Base-by-base conservation (phyloP, 164 flowering plant genomes). In the Stephania yunnanensis region DNA sequence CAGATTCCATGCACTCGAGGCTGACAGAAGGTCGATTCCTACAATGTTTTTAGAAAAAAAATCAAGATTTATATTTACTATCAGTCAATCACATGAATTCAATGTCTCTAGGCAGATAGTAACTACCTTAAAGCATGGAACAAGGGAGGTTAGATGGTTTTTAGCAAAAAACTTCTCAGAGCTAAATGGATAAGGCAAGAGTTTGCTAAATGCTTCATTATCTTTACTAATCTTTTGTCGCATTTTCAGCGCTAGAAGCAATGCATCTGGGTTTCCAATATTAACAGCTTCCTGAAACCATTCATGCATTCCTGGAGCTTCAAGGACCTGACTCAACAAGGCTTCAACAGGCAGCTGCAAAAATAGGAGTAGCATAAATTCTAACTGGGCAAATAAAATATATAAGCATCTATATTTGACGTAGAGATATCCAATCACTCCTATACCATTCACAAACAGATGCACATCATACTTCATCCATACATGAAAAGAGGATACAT, bases 11-110 rank as follows among this genome's bases (percentile, higher is more conserved):
- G 99, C 77, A 92, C 82, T 74, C 97, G 89, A 63, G 99, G 99
- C 80, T 89, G 97, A 79, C 99, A 94, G 78, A 96, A 96, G 66
- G 97, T 89, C 7, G 99, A 90, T 78, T 96, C 99, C 99, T 94
- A 89, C 77, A 80, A 83, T 12, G 72, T 71, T 42, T 71, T 36
- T 36, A 36, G 42, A 36, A 36, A 19, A 79, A 78, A 48, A 44
- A n/a, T 42, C 55, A 72, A 69, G 72, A 68, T 44, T 29, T 10
- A 71, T 36, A 25, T 72, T 36, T 7, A 19, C 1, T 45, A 25
- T 7, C 6, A 10, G 46, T 76, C n/a, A 2, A 61, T 8, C 20
- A 10, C 15, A 70, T 12, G 25, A 9, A 15, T 10, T 6, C 9
- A 29, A 20, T 1, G 48, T 44, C 50, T 68, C 30, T 30, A 46